Evolutionary conservation across 495 filamentous ascomycete genomes (phyloP).

Genomic region (Penicillium turbatum): DNA sequence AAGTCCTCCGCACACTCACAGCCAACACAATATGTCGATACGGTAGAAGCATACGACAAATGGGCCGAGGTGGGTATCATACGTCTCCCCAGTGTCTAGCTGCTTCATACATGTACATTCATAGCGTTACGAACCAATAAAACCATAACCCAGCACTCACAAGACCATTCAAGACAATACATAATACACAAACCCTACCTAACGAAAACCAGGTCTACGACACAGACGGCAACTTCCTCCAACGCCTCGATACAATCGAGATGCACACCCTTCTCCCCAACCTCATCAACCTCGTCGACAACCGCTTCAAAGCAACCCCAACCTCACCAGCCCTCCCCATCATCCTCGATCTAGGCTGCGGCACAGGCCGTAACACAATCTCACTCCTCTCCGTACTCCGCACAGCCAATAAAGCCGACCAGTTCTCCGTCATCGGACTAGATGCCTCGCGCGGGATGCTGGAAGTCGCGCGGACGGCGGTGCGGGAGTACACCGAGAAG

Average conservation of each 20-base stretch:
- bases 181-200: background rate
- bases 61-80: slow-evolving; percentile 34
- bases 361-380: slow-evolving; percentile 65
- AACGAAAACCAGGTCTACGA: slow-evolving; percentile 54
- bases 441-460: slow-evolving; percentile 55
- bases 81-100: background rate
- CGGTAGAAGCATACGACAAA: slow-evolving; percentile 41
- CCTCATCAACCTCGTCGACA: slow-evolving; percentile 40
- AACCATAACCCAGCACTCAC: too few relatives aligned
- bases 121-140: too few relatives aligned
- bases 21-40: slow-evolving; percentile 31
- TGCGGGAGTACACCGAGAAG: slow-evolving; percentile 4
- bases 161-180: background rate
- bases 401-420: background rate
- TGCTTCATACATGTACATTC: background rate
- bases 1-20: slow-evolving; percentile 1
- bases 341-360: slow-evolving; percentile 53
- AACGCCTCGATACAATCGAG: slow-evolving; percentile 61
- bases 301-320: slow-evolving; percentile 9
- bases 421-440: slow-evolving; percentile 39
- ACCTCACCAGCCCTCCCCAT: slow-evolving; percentile 39
- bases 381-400: slow-evolving; percentile 41
- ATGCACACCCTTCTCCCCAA: slow-evolving; percentile 51
- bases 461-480: slow-evolving; percentile 43
- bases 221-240: slow-evolving; percentile 69